phyloP scores from a whole-genome alignment of 2,329 filamentous ascomycete genomes.

The Aspergillus unguis region DNA sequence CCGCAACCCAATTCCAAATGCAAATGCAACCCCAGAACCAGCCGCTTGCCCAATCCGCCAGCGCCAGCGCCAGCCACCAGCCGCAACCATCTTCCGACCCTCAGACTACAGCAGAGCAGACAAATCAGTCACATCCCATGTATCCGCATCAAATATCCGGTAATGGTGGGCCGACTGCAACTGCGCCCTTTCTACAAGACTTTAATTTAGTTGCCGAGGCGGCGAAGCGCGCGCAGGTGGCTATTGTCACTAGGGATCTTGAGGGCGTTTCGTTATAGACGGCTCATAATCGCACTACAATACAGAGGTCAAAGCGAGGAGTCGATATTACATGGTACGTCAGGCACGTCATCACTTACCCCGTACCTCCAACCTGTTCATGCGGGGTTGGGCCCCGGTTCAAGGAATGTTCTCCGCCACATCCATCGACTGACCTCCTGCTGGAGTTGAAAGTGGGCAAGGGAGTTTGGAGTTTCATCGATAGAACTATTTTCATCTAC shows the following conservation, averaged over 20 bases:
- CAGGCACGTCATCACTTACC: background rate
- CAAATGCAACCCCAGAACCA: conserved; percentile 1
- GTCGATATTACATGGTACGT: background rate
- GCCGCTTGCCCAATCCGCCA: background rate
- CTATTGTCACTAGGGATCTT: conserved; percentile 81
- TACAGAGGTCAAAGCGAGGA: background rate
- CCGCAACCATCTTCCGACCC: background rate
- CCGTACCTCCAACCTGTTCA: background rate
- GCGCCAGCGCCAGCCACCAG: background rate
- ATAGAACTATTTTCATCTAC: background rate
- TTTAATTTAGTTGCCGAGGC: conserved; percentile 87
- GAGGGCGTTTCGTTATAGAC: conserved; percentile 45
- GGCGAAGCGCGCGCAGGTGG: conserved; percentile 88
- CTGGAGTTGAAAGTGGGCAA: background rate
- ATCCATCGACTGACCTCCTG: no score
- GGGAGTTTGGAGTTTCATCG: background rate
- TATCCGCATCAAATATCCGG: conserved; percentile 27
- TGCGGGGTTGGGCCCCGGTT: background rate
- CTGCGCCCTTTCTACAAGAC: conserved; percentile 68
- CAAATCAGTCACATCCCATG: conserved; percentile 10
- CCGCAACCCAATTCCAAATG: conserved; percentile 3
- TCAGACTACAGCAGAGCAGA: background rate
- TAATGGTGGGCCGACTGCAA: conserved; percentile 39
- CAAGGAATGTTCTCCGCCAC: background rate
- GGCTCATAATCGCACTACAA: background rate